Evolutionary conservation across 768 basidiomycete genomes (phyloP).

Genomic region (Austroboletus eburneus): DNA sequence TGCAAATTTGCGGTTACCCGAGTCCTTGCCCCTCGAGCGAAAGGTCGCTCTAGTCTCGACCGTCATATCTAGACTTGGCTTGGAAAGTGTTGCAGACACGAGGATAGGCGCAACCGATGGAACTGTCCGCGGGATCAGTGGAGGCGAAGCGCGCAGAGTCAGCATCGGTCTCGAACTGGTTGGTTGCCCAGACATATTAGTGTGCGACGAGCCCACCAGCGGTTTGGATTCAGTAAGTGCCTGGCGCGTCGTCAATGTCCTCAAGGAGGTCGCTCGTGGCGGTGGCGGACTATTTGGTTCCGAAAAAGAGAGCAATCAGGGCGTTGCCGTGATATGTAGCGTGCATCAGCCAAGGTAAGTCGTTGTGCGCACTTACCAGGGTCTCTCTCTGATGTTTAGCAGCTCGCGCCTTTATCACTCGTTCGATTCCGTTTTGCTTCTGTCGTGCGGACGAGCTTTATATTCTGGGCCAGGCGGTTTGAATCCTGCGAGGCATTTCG

Average conservation of each 20-base stretch:
- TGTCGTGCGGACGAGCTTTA: constrained; percentile 71
- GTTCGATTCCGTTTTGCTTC: constrained; percentile 77
- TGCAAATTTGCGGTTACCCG: constrained; percentile 79
- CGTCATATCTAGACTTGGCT: constrained; percentile 75
- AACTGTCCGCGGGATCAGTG: constrained; percentile 79
- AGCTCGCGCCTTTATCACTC: constrained; percentile 82
- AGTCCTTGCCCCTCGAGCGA: constrained; percentile 55
- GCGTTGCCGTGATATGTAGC: constrained; percentile 80
- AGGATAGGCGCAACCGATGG: constrained; percentile 65
- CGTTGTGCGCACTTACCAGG: too few species aligned
- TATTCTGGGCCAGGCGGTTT: constrained; percentile 78
- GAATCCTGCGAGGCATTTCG: constrained; percentile 66
- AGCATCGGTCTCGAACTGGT: constrained; percentile 90
- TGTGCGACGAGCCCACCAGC: constrained; percentile 82
- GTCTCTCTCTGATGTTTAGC: too few species aligned
- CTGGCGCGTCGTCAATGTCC: constrained; percentile 68
- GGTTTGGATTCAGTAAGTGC: constrained; percentile 90
- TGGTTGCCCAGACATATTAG: constrained; percentile 76
- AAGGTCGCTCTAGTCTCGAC: constrained; percentile 64
- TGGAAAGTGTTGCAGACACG: constrained; percentile 62
- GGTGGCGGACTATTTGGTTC: constrained; percentile 24
- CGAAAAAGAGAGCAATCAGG: constrained; percentile 38
- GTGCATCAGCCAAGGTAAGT: constrained; percentile 82
- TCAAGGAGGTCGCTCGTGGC: constrained; percentile 66
- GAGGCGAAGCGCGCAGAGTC: constrained; percentile 87